These are phyloP conservation scores for Salvia miltiorrhiza DNA, from an alignment of 257 asterid genomes.

Conservation along the genomic window DNA sequence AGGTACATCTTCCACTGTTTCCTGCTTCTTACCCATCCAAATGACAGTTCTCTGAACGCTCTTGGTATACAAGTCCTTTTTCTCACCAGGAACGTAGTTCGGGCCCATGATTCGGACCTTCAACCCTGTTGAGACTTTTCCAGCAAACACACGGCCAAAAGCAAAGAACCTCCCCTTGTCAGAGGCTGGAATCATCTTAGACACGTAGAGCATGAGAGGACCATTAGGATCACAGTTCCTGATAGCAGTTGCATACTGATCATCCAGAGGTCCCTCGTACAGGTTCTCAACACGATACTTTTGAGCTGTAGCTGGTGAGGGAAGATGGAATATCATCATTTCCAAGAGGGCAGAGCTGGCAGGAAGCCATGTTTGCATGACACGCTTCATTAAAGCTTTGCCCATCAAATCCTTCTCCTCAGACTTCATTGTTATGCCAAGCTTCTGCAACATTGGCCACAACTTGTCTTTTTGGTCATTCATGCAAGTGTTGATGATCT, in stretches of 20 bases:
- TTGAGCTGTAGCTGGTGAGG: conserved; percentile 48
- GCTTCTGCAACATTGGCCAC: conserved; percentile 55
- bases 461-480: conserved; percentile 42
- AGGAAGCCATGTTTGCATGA: conserved; percentile 57
- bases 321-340: conserved; percentile 61
- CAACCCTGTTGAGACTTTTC: conserved; percentile 48
- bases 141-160: conserved; percentile 45
- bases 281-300: conserved; percentile 51
- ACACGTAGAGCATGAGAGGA: conserved; percentile 44
- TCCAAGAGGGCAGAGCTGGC: conserved; percentile 47
- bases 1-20: conserved; percentile 59
- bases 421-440: conserved; percentile 38
- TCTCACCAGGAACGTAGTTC: conserved; percentile 47
- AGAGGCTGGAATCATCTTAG: conserved; percentile 51
- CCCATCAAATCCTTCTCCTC: conserved; percentile 54
- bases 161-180: conserved; percentile 55
- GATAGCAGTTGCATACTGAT: conserved; percentile 37
- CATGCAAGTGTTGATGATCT: conserved; percentile 46
- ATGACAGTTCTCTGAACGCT: conserved; percentile 50
- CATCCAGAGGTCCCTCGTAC: conserved; percentile 49
- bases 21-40: conserved; percentile 56
- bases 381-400: conserved; percentile 55
- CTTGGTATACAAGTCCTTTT: conserved; percentile 41
- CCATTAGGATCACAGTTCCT: conserved; percentile 53
- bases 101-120: conserved; percentile 57